Evolutionary conservation across 768 basidiomycete genomes (phyloP).

Genomic region (Mycena metata): DNA sequence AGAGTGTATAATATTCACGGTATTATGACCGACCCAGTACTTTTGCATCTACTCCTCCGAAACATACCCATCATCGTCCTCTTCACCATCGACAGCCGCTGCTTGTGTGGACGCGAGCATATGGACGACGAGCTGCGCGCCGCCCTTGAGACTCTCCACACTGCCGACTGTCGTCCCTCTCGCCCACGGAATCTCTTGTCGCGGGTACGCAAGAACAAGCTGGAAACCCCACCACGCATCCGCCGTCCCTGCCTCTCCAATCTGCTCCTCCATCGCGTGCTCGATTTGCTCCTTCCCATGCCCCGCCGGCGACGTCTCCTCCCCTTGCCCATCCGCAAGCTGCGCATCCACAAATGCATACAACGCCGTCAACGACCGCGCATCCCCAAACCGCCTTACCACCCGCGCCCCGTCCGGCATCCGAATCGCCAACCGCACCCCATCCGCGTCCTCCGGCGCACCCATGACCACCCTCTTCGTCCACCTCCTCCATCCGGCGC

Average conservation of each 20-base stretch:
- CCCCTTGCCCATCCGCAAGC: conserved; percentile 47
- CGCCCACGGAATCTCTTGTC: conserved; percentile 70
- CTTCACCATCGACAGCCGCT: conserved; percentile 39
- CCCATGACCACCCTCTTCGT: conserved; percentile 63
- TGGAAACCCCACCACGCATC: conserved; percentile 82
- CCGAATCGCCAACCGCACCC: conserved; percentile 66
- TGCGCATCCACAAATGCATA: conserved; percentile 82
- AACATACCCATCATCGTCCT: conserved; percentile 68
- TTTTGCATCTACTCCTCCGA: conserved; percentile 58
- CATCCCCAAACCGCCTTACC: conserved; percentile 66
- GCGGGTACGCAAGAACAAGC: conserved; percentile 77
- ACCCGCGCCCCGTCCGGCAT: conserved; percentile 69
- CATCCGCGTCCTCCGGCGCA: conserved; percentile 41
- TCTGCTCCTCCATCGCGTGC: conserved; percentile 48
- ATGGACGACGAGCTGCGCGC: conserved; percentile 77
- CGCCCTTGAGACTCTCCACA: conserved; percentile 66
- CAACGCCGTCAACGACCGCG: conserved; percentile 69
- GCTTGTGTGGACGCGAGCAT: conserved; percentile 45
- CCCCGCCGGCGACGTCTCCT: conserved; percentile 52
- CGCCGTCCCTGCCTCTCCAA: conserved; percentile 36
- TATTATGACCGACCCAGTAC: conserved; percentile 1
- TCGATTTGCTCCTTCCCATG: conserved; percentile 55
- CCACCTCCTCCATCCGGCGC: conserved; percentile 73
- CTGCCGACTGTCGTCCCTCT: conserved; percentile 56
- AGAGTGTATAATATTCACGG: conserved; percentile 24